A percentile compares a stretch with the other conserved stretches of the same genome.
phyloP scores from a whole-genome alignment of 2,329 filamentous ascomycete genomes.

The Hypomyces rosellus region DNA sequence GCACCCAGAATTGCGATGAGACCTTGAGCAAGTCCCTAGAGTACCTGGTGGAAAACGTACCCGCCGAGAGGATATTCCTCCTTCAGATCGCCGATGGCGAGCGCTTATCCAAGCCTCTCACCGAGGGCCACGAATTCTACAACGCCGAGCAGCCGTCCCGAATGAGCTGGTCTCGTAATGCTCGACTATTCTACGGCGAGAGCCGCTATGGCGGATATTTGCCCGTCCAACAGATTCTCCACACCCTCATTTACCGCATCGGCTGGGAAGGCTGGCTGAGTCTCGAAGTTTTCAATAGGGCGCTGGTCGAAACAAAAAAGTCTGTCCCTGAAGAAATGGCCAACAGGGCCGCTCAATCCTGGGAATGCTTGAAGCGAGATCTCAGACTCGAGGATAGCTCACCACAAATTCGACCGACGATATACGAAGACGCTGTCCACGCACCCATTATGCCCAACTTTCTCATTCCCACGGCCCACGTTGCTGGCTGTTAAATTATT shows the following conservation, averaged over 20 bases:
- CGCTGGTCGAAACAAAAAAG: conserved; percentile 45
- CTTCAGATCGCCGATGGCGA: conserved; percentile 74
- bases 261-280: conserved; percentile 65
- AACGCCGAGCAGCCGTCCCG: conserved; percentile 34
- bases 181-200: conserved; percentile 53
- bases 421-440: too few relatives aligned
- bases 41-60: conserved; percentile 47
- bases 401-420: too few relatives aligned
- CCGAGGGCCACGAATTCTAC: conserved; percentile 34
- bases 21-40: conserved; percentile 49
- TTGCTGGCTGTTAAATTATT: neutral
- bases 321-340: conserved; percentile 54
- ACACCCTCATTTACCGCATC: conserved; percentile 55
- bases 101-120: conserved; percentile 53
- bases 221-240: conserved; percentile 55
- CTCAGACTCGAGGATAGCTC: conserved; percentile 14
- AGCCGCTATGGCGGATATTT: conserved; percentile 58
- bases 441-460: too few relatives aligned
- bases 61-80: conserved; percentile 63
- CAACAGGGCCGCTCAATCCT: conserved; percentile 48
- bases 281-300: conserved; percentile 58
- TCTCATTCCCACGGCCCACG: too few relatives aligned
- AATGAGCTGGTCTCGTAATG: conserved; percentile 76
- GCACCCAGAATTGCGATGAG: conserved; percentile 47
- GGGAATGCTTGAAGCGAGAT: conserved; percentile 37